Conservation (phyloP, 2,329 filamentous ascomycete genomes). For the Sporothrix curviconia region DNA sequence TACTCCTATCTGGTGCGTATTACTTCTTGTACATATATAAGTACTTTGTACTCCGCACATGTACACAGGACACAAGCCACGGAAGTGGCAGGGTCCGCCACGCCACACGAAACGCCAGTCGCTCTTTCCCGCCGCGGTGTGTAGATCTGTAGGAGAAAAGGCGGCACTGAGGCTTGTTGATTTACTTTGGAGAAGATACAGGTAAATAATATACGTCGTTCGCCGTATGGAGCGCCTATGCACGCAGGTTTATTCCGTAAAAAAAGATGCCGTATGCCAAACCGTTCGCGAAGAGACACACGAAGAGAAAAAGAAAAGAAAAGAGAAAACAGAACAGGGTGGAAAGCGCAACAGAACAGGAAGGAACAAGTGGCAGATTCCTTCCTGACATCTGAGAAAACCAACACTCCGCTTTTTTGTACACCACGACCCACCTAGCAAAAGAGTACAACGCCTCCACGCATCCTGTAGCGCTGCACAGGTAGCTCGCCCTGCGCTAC, state of each 20-base stretch:
- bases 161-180: too few relatives aligned
- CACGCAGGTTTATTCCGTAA: too few relatives aligned
- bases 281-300: neutral
- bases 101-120: conserved; percentile 4
- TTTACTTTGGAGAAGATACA: neutral
- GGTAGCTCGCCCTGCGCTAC: neutral
- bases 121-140: neutral
- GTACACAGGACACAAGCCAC: neutral
- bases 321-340: neutral
- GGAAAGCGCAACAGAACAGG: neutral
- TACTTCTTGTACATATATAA: neutral
- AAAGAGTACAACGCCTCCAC: too few relatives aligned
- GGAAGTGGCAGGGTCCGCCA: too few relatives aligned
- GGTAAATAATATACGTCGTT: neutral
- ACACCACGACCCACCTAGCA: neutral
- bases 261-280: too few relatives aligned
- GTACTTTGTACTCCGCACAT: neutral
- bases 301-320: neutral
- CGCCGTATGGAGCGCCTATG: too few relatives aligned
- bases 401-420: conserved; percentile 1
- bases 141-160: neutral
- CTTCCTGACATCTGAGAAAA: neutral
- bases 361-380: neutral
- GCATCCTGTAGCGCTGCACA: too few relatives aligned
- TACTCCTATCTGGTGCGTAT: neutral